Conservation (phyloP, 768 basidiomycete species). For the Rhodotorula paludigena region DNA sequence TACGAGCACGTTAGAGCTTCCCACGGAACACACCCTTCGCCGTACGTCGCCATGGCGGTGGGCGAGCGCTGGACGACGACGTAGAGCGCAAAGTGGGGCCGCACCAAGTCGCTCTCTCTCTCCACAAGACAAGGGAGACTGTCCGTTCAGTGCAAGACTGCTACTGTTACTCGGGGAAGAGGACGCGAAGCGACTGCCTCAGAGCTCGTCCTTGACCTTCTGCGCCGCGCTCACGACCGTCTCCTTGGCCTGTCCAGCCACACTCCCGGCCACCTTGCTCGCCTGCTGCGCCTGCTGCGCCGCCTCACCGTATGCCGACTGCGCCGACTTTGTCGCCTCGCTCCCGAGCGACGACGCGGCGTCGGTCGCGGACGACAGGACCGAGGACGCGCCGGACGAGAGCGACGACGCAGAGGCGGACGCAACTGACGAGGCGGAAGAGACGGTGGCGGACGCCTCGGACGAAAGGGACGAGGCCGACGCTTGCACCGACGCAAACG, state of each 20-base stretch:
- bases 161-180: too few species aligned
- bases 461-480: not conserved
- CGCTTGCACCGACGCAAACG: slow-evolving; percentile 5
- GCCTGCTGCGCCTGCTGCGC: too few species aligned
- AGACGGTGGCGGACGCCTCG: not conserved
- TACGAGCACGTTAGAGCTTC: not conserved
- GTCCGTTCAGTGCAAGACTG: too few species aligned
- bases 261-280: slow-evolving; percentile 3
- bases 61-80: not conserved
- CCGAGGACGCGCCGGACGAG: not conserved
- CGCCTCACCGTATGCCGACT: not conserved
- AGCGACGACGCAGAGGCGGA: not conserved
- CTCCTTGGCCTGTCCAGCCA: not conserved
- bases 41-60: slow-evolving; percentile 2
- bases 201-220: slow-evolving; percentile 32
- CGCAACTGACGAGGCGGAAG: not conserved
- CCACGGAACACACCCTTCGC: not conserved
- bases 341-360: not conserved
- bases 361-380: not conserved
- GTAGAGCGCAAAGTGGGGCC: not conserved
- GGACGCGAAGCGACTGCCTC: too few species aligned
- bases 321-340: not conserved
- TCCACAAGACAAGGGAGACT: too few species aligned
- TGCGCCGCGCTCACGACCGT: slow-evolving; percentile 1
- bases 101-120: not conserved